Evolutionary conservation across 148 eudicot genomes (phyloP), one percentile per base, ranked within the genome.

Genomic region (Rhododendron ferrugineum): DNA sequence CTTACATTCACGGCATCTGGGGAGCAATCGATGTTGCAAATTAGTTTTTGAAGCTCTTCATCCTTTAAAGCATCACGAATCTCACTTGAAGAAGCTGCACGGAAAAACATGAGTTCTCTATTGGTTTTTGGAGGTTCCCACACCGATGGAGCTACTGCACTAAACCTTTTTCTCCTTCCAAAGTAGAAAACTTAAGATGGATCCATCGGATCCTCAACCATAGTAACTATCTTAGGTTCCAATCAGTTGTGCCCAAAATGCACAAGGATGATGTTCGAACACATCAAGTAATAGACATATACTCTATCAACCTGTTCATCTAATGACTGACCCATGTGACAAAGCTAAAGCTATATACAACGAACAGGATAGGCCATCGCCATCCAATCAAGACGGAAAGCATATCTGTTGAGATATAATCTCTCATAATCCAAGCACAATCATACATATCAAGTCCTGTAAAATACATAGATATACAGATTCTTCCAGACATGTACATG

Each of bases 1-100:
- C 95, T 88, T 73, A 94, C 98, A 84, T 85, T 91, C 76, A 86
- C 85, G 8, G 94, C 91, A 87, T 94, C 86, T 32, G 90, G 87
- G 74, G 97, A 92, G 58, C 84, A 78, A 87, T 91, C 93, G 15
- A 95, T 92, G 15, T 47, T 86, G 85, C 64, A 23, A 76, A 95
- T 87, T n/a, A 93, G 92, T 82, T 92, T 94, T 78, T 88, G 93
- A 85, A 95, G 93, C 83, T 88, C 90, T 84, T 89, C 90, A 85
- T 89, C 87, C 89, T 90, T 94, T 86, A 95, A 84, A 54, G 95
- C 92, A 87, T 94, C 94, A 83, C 88, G 86, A 47, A 95, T 91
- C 81, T 93, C 98, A 76, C 88, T 86, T 54, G 93, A 93, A 87
- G 98, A 90, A 84, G 95, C 98, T 95, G 91, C 72, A 87, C 5